Conservation (phyloP, 768 basidiomycete genomes). For the Clavulina sp. region DNA sequence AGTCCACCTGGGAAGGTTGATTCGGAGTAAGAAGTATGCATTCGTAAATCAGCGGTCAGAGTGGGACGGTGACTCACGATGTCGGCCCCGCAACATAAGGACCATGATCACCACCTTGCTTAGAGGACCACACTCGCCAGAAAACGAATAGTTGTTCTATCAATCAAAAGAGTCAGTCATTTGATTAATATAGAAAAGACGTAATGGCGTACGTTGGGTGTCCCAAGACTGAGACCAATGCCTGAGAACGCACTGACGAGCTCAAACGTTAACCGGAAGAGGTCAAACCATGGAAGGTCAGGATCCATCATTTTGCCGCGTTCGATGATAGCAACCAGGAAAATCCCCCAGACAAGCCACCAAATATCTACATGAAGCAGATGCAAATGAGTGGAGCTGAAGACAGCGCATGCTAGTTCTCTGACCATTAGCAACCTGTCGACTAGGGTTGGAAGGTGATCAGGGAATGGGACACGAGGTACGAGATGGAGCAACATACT, state of each 20-base stretch:
- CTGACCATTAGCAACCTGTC: conserved; percentile 77
- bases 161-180: conserved; percentile 8
- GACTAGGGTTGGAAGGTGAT: no score
- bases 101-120: conserved; percentile 74
- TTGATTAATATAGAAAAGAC: background rate
- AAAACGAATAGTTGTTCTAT: conserved; percentile 66
- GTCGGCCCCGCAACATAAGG: conserved; percentile 89
- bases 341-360: conserved; percentile 78
- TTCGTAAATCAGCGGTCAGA: no score
- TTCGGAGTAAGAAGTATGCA: no score
- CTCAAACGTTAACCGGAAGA: conserved; percentile 66
- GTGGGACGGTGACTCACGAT: no score
- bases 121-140: conserved; percentile 56
- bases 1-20: no score
- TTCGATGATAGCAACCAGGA: conserved; percentile 35
- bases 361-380: conserved; percentile 60
- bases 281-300: conserved; percentile 58
- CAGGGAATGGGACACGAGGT: no score
- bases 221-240: conserved; percentile 77
- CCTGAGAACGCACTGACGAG: conserved; percentile 77
- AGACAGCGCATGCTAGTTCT: background rate
- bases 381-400: background rate
- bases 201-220: conserved; percentile 46
- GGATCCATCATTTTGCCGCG: conserved; percentile 38
- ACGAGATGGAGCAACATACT: no score